Conservation (phyloP, 1,284 basidiomycete species). For the Marasmius fiardii region DNA sequence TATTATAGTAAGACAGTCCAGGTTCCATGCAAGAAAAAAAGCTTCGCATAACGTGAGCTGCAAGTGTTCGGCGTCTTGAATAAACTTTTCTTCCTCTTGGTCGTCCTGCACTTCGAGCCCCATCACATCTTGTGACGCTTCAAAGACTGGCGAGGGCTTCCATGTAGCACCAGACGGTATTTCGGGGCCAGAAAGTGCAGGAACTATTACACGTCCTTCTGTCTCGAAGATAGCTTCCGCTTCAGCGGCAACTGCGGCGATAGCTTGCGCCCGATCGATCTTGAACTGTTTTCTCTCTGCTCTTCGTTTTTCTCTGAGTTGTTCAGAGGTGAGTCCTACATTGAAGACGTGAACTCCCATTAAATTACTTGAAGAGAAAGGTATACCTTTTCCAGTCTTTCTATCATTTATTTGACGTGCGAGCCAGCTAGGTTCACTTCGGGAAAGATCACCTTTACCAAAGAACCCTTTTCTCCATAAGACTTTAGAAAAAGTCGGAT, state of each 20-base stretch:
- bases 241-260: constrained; percentile 69
- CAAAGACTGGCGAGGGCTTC: constrained; percentile 41
- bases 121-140: constrained; percentile 18
- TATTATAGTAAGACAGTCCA: constrained; percentile 81
- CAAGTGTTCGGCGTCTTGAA: constrained; percentile 84
- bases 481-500: constrained; percentile 55
- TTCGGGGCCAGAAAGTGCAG: constrained; percentile 50
- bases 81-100: constrained; percentile 39
- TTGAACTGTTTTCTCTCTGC: constrained; percentile 89
- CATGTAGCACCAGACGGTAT: constrained; percentile 79
- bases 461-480: constrained; percentile 95
- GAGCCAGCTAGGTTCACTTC: constrained; percentile 95
- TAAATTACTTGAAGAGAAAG: too few relatives aligned
- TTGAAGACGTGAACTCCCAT: neutral
- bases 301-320: constrained; percentile 81
- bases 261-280: constrained; percentile 79
- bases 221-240: constrained; percentile 71
- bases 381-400: constrained; percentile 46
- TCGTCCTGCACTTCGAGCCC: constrained; percentile 32
- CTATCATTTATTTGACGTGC: constrained; percentile 69
- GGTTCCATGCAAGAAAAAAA: constrained; percentile 84
- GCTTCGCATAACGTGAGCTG: constrained; percentile 92
- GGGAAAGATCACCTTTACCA: constrained; percentile 90
- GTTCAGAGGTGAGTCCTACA: constrained; percentile 76
- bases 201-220: constrained; percentile 56